Evolutionary conservation across 805 yeast genomes (phyloP).

Genomic region (Candida sphagnicola): DNA sequence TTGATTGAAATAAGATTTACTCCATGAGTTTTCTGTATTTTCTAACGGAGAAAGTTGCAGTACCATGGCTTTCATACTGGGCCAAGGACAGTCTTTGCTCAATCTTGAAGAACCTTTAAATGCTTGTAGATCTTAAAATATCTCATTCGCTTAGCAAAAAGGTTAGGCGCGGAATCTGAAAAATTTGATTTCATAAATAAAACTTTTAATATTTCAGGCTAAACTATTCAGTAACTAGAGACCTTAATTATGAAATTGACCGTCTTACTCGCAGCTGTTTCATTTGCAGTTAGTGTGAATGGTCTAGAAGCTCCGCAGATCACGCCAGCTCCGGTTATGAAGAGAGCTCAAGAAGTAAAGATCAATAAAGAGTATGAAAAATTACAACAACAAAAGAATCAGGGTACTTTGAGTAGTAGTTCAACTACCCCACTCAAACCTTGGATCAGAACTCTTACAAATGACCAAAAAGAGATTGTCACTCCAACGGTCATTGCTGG

Average conservation of each 20-base stretch:
- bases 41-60: too few species aligned
- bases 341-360: slow-evolving; percentile 27
- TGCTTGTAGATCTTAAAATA: too few species aligned
- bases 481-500: slow-evolving; percentile 62
- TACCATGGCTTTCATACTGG: too few species aligned
- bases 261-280: neutral
- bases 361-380: slow-evolving; percentile 26
- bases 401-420: slow-evolving; percentile 4
- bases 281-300: neutral
- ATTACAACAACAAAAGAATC: slow-evolving; percentile 15
- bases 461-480: slow-evolving; percentile 52
- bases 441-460: slow-evolving; percentile 72
- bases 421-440: slow-evolving; percentile 38
- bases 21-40: too few species aligned
- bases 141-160: too few species aligned
- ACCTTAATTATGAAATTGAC: neutral
- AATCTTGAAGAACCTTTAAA: too few species aligned
- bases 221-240: neutral
- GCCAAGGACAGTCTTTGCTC: too few species aligned
- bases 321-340: slow-evolving; percentile 12
- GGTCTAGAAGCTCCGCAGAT: slow-evolving; percentile 5
- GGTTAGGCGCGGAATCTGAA: too few species aligned
- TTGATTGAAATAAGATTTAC: too few species aligned
- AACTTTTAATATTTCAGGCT: neutral
- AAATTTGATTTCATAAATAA: too few species aligned